Base-by-base conservation (phyloP, 1,284 basidiomycete species). In the Trichosporon faecale region DNA sequence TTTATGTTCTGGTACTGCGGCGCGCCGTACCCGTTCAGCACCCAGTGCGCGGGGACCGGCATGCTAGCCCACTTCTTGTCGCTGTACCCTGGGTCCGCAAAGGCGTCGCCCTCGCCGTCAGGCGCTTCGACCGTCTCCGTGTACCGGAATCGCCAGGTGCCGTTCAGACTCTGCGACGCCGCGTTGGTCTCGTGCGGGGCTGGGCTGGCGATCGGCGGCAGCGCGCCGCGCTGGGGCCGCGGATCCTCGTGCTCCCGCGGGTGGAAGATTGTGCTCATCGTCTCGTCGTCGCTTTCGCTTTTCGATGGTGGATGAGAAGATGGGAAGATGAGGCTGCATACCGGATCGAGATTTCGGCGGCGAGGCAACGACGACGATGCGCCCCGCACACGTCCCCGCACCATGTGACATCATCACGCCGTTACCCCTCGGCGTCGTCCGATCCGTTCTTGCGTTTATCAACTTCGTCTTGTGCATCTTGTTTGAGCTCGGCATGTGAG, bases 111-210 rank as follows among this genome's bases (percentile, higher is more conserved):
- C 7, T 66, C 66, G 1, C 37, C 12, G 23, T 23, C 37, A 4
- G 33, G 31, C 18, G 65, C 57, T 12, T 63, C 55, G 31, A 61
- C 57, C 1, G 69, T 69, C 16, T 69, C 63, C 1, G 70, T 71
- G 60, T 69, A 65, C n/a, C 72, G 70, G 65, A 76, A 76, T 18
- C 55, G 64, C 73, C 73, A 76, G 35, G 69, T 40, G 52, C 68
- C 75, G 49, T 76, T 74, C 60, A 76, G 74, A 0, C 27, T 33
- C 57, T 61, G 57, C 16, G 57, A 61, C 27, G 27, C 27, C 6
- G 57, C 57, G 27, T 61, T 33, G 5, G 57, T 61, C 31, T 61
- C 57, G 57, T 61, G 57, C 57, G 57, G 57, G 16, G 57, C 57
- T 18, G 57, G 57, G 9, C 18, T 21, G 1, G 57, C 57, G 7